Evolutionary conservation across 257 asterid genomes (phyloP), one percentile per base, ranked within the genome.

Genomic region (Mentha longifolia): DNA sequence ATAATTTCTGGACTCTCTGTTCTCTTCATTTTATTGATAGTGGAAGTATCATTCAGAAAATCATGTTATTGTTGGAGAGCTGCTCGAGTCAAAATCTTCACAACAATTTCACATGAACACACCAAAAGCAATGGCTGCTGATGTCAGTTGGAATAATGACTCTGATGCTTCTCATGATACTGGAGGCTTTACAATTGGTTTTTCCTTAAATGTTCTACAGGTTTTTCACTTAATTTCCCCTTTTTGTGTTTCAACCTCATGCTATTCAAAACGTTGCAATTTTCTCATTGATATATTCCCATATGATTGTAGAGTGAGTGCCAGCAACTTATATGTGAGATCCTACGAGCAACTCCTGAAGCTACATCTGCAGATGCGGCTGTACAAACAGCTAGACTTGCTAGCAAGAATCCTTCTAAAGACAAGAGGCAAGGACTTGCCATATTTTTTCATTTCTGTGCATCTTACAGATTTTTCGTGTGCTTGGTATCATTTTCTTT

Each of bases 311-410:
- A 95, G 99, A 95, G 99, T 80, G 99, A 95, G 86, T 95, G 99
- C 82, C 99, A 95, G 75, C 98, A 95, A 82, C 93, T 95, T 71
- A 88, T 95, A 80, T 92, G 99, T 75, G 99, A 95, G 89, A 85
- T 95, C 87, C 86, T 95, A 74, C 95, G 99, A 76, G 98, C 99
- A 45, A 95, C 99, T 78, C 99, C 99, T 72, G 99, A 95, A 75
- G 98, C 99, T 81, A 92, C 99, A n/a, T 89, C 99, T 65, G 96
- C 99, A 68, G 99, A 95, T 86, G 97, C 97, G 46, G 92, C 95
- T 61, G 98, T 86, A 76, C 99, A 95, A 79, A 89, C 99, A 55
- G 98, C 98, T 76, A 88, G 99, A 77, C 92, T 88, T 61, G 96
- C 98, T 57, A 87, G 81, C 94, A 92, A 95, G 84, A 85, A 49